Evolutionary conservation across 2,329 filamentous ascomycete genomes (phyloP).

Genomic region (Blastomyces emzantsi): DNA sequence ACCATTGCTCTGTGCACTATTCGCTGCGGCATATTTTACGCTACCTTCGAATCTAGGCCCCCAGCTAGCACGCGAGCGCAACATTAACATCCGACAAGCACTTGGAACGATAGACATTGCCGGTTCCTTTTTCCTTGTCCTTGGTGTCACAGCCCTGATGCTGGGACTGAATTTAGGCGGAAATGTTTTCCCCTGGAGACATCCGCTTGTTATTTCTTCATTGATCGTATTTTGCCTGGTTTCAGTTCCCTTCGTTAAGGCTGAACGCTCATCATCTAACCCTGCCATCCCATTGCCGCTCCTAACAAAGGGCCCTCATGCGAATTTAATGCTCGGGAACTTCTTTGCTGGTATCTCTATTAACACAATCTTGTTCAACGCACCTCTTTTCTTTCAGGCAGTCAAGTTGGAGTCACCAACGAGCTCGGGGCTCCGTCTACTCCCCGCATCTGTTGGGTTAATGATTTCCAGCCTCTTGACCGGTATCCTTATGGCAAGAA

Average conservation of each 20-base stretch:
- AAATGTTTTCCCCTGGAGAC: constrained; percentile 43
- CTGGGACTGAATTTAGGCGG: constrained; percentile 45
- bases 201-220: constrained; percentile 41
- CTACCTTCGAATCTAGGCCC: constrained; percentile 40
- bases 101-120: constrained; percentile 42
- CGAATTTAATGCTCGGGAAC: constrained; percentile 44
- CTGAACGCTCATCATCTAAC: constrained; percentile 36
- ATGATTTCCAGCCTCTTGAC: constrained; percentile 48
- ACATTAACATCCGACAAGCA: constrained; percentile 33
- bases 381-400: constrained; percentile 66
- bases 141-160: constrained; percentile 40
- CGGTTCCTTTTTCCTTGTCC: constrained; percentile 40
- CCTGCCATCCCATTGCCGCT: constrained; percentile 44
- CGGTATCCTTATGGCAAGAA: constrained; percentile 55
- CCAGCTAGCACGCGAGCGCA: constrained; percentile 33
- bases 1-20: constrained; percentile 35
- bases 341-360: constrained; percentile 43
- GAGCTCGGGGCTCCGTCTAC: constrained; percentile 60
- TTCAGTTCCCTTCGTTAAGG: constrained; percentile 33
- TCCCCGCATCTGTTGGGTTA: constrained; percentile 51
- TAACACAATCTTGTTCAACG: constrained; percentile 57
- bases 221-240: constrained; percentile 34
- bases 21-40: constrained; percentile 35
- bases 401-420: constrained; percentile 62
- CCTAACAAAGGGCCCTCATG: constrained; percentile 38